Base-by-base conservation (phyloP, 1,139 yeast species). In the Yamadazyma kanchanaburiensis region DNA sequence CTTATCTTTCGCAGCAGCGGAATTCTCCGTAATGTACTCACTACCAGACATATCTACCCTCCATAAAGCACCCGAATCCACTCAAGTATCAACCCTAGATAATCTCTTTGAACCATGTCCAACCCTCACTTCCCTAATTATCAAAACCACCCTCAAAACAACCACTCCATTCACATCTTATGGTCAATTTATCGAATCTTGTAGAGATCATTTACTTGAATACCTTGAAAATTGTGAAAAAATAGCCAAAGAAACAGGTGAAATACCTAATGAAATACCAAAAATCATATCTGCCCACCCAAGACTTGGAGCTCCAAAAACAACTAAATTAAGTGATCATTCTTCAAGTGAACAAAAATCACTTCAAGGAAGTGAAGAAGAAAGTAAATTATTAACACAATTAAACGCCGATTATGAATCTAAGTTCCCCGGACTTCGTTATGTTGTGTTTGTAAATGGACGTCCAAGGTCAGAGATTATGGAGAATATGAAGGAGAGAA, bases 391-490 rank as follows among this genome's bases (percentile, higher is more conserved):
- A 40, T 64, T 88, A 31, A 56, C 55, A 2, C 50, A 58, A 7
- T 60, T 84, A 45, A 88, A 88, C 48, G 66, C 64, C 2, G 46
- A 49, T 29, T 88, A 88, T 51, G 96, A 88, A 48, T 21, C 38
- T 7, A 64, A 64, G 5, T 88, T 84, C 46, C 95, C 95, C 0
- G 95, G 96, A 0, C 70, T 88, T 33, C 63, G 89, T 27, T 88
- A 84, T 50, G 95, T 88, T n/a, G 89, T 85, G 5, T 88, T 88
- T 55, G 96, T 88, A 16, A 85, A 86, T 54, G 95, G 95, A 1
- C 63, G 95, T 39, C 55, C 79, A 4, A 65, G 94, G 39, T 64
- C 68, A 4, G 77, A 58, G 16, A 77, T 88, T 15, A 80, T 85
- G 77, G 57, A 58, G 15, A 67, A 80, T 45, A 86, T 88, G 89